Evolutionary conservation across 2,329 filamentous ascomycete species (phyloP).

Genomic region (Verticillium klebahnii): DNA sequence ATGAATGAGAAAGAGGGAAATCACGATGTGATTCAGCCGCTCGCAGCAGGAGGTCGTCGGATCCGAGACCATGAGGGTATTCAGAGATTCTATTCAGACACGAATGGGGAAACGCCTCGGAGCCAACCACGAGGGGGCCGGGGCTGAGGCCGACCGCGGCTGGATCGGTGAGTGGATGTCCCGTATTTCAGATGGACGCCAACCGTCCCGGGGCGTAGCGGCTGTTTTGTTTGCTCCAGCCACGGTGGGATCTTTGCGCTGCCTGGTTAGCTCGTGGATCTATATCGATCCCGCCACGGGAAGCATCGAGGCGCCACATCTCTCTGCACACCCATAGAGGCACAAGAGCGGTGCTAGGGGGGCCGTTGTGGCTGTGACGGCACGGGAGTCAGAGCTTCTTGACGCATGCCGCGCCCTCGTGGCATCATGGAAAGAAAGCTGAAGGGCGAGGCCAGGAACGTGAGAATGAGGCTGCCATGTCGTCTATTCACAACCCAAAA

Average conservation of each 20-base stretch:
- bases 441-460: too few relatives aligned
- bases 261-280: not conserved
- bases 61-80: not conserved
- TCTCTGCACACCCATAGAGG: not conserved
- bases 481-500: too few relatives aligned
- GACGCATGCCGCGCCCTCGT: too few relatives aligned
- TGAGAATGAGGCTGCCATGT: too few relatives aligned
- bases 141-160: not conserved
- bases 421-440: too few relatives aligned
- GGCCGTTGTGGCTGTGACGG: not conserved
- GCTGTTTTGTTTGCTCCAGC: not conserved
- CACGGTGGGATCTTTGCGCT: not conserved
- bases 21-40: constrained; percentile 19
- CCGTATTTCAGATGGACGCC: not conserved
- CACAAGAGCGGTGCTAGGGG: not conserved
- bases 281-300: constrained; percentile 2
- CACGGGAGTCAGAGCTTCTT: not conserved
- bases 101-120: not conserved
- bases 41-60: constrained; percentile 21
- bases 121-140: not conserved
- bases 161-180: not conserved
- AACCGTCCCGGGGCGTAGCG: not conserved
- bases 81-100: constrained; percentile 1
- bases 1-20: not conserved
- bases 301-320: not conserved